phyloP scores from a whole-genome alignment of 2,329 filamentous ascomycete genomes.

The Hypoxylon sp. region DNA sequence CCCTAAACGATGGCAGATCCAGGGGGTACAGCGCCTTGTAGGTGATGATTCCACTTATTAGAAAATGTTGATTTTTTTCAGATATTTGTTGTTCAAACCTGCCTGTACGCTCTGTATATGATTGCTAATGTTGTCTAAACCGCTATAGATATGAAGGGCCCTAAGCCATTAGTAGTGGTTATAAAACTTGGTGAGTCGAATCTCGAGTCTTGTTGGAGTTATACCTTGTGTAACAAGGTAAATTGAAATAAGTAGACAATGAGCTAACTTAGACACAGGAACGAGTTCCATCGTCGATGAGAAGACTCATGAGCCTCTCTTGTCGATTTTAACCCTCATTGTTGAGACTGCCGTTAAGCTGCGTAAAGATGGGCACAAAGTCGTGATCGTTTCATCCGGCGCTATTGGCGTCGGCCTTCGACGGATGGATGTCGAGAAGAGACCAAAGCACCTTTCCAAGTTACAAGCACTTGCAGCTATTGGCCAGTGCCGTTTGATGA shows the following conservation, averaged over 20 bases:
- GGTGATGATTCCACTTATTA: slow-evolving; percentile 24
- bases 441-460: slow-evolving; percentile 90
- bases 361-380: slow-evolving; percentile 89
- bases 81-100: slow-evolving; percentile 9
- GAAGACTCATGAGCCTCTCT: slow-evolving; percentile 89
- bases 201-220: slow-evolving; percentile 10
- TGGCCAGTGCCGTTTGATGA: slow-evolving; percentile 94
- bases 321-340: slow-evolving; percentile 91
- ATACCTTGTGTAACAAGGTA: slow-evolving; percentile 7
- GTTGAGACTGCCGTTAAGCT: slow-evolving; percentile 93
- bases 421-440: slow-evolving; percentile 87
- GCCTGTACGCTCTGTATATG: slow-evolving; percentile 7
- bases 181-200: slow-evolving; percentile 83
- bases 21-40: slow-evolving; percentile 49
- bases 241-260: slow-evolving; percentile 8
- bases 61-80: slow-evolving; percentile 8
- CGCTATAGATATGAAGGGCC: slow-evolving; percentile 72
- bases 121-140: slow-evolving; percentile 43
- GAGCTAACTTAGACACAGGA: slow-evolving; percentile 65
- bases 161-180: slow-evolving; percentile 79
- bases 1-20: slow-evolving; percentile 45
- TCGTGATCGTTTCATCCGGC: slow-evolving; percentile 96
- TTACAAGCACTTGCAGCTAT: slow-evolving; percentile 96
- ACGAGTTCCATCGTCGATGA: slow-evolving; percentile 99
- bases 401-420: slow-evolving; percentile 94